Evolutionary conservation across 352 stramenopile species (phyloP).

Genomic region (Phytophthora melonis): DNA sequence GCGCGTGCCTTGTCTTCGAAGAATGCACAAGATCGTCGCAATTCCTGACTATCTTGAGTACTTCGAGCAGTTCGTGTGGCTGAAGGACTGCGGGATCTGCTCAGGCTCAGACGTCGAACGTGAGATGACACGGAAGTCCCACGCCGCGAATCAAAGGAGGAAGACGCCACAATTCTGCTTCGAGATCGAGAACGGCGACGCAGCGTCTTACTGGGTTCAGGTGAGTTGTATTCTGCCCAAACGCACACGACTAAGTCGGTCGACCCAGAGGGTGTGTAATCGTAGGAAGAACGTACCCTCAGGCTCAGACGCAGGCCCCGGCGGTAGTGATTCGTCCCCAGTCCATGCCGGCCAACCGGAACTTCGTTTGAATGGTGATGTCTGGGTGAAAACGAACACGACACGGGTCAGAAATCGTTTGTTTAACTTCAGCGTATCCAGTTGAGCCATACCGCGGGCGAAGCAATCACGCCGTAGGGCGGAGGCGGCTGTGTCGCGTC

Average conservation of each 20-base stretch:
- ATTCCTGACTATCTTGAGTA: slow-evolving; percentile 26
- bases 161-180: slow-evolving; percentile 21
- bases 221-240: slow-evolving; percentile 19
- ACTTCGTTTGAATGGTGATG: slow-evolving; percentile 38
- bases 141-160: slow-evolving; percentile 1
- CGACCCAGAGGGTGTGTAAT: not conserved
- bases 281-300: slow-evolving; percentile 17
- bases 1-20: slow-evolving; percentile 69
- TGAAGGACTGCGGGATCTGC: slow-evolving; percentile 27
- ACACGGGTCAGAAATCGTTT: too few relatives aligned
- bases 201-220: slow-evolving; percentile 9
- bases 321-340: slow-evolving; percentile 27
- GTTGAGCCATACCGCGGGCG: slow-evolving; percentile 15
- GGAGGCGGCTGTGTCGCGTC: slow-evolving; percentile 27
- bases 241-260: not conserved
- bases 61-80: slow-evolving; percentile 25
- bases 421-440: too few relatives aligned
- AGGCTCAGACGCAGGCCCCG: slow-evolving; percentile 13
- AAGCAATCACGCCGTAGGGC: slow-evolving; percentile 25
- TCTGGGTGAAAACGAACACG: slow-evolving; percentile 10
- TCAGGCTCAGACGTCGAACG: slow-evolving; percentile 13
- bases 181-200: slow-evolving; percentile 21
- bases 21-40: slow-evolving; percentile 56
- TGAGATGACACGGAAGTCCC: slow-evolving; percentile 24
- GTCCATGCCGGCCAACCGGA: slow-evolving; percentile 36